These are phyloP conservation scores for Vigna trinervia DNA, from an alignment of 306 rosid genomes.

Conservation along the genomic window DNA sequence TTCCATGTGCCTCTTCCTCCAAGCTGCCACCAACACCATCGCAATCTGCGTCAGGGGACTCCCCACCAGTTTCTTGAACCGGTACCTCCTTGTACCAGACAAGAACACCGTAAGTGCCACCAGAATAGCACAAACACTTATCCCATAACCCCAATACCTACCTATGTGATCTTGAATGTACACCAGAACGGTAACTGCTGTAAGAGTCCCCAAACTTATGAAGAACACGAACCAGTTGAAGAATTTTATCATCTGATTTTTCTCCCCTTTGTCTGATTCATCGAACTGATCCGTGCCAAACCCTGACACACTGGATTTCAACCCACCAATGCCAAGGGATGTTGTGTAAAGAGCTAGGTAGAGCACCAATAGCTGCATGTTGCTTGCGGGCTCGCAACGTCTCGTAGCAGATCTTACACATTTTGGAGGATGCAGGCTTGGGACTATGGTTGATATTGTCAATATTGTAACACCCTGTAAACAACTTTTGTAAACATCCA, in stretches of 20 bases:
- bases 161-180: slow-evolving; percentile 81
- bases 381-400: slow-evolving; percentile 57
- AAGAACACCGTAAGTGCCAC: slow-evolving; percentile 62
- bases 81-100: slow-evolving; percentile 68
- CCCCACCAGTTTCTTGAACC: slow-evolving; percentile 78
- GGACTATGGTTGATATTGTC: slow-evolving; percentile 81
- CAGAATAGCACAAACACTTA: slow-evolving; percentile 66
- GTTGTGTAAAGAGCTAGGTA: slow-evolving; percentile 71
- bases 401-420: slow-evolving; percentile 41
- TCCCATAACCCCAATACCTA: slow-evolving; percentile 87
- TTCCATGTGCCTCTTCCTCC: slow-evolving; percentile 67
- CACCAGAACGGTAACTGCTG: slow-evolving; percentile 80
- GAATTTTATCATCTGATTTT: slow-evolving; percentile 61
- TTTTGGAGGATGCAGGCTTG: slow-evolving; percentile 80
- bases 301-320: slow-evolving; percentile 87
- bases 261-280: slow-evolving; percentile 62
- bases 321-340: slow-evolving; percentile 85
- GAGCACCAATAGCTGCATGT: slow-evolving; percentile 59
- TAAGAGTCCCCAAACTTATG: slow-evolving; percentile 82
- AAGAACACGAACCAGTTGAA: slow-evolving; percentile 94
- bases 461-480: slow-evolving; percentile 78
- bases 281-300: slow-evolving; percentile 92
- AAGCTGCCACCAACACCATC: slow-evolving; percentile 67
- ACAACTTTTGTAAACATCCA: slow-evolving; percentile 23
- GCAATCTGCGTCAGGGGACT: slow-evolving; percentile 89